phyloP scores from a whole-genome alignment of 805 yeast genomes.

The Wickerhamomyces tratensis region DNA sequence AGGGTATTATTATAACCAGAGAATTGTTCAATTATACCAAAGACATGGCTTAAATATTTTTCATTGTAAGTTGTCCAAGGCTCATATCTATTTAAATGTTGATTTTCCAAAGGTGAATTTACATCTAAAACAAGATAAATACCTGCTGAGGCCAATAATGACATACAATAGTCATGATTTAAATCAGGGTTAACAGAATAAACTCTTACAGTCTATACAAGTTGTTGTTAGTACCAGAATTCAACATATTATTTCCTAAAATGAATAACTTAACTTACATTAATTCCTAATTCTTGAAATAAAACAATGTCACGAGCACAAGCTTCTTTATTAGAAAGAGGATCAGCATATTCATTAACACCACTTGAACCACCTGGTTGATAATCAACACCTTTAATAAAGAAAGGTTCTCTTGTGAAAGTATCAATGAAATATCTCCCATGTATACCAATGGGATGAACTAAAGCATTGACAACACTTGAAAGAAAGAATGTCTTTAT shows the following conservation, averaged over 20 bases:
- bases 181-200: constrained; percentile 79
- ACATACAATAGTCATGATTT: constrained; percentile 86
- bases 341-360: constrained; percentile 48
- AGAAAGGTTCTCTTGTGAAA: constrained; percentile 67
- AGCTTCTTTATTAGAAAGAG: constrained; percentile 56
- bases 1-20: constrained; percentile 80
- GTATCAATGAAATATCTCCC: constrained; percentile 73
- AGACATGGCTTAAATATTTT: constrained; percentile 64
- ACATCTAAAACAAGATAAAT: constrained; percentile 89
- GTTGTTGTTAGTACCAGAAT: too few relatives aligned
- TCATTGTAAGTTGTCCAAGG: constrained; percentile 85
- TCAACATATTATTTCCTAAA: too few relatives aligned
- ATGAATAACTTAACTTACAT: constrained; percentile 24
- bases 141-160: constrained; percentile 82
- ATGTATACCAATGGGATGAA: constrained; percentile 59
- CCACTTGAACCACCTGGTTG: constrained; percentile 95
- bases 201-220: constrained; percentile 53
- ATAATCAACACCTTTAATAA: constrained; percentile 82
- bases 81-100: constrained; percentile 80
- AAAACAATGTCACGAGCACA: constrained; percentile 79
- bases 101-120: constrained; percentile 72
- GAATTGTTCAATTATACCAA: constrained; percentile 73
- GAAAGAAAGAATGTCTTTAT: neutral
- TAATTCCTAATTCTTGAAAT: constrained; percentile 78
- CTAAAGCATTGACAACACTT: constrained; percentile 13